Evolutionary conservation across 495 filamentous ascomycete genomes (phyloP).

Genomic region (Xylaria flabelliformis): DNA sequence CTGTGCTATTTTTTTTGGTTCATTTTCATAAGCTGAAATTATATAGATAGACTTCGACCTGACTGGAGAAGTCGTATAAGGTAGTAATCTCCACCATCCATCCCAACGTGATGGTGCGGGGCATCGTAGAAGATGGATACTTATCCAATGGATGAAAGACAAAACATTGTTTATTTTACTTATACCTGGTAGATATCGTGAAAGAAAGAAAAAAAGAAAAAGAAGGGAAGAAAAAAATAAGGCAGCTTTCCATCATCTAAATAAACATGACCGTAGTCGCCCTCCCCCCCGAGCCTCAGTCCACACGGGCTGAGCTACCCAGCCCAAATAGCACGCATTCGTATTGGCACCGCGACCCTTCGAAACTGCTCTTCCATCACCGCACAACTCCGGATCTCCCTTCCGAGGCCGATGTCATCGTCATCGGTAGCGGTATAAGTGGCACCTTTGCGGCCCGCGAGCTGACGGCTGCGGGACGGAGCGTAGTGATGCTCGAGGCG

Average conservation of each 20-base stretch:
- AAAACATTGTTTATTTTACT: not conserved
- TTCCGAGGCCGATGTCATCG: constrained; percentile 63
- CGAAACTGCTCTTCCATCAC: constrained; percentile 61
- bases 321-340: constrained; percentile 64
- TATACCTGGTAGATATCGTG: not conserved
- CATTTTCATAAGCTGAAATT: not conserved
- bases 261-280: not conserved
- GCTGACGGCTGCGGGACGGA: constrained; percentile 44
- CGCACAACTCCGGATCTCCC: constrained; percentile 67
- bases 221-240: no score
- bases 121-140: not conserved
- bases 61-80: constrained; percentile 10
- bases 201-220: no score
- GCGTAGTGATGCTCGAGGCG: constrained; percentile 76
- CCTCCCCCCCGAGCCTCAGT: not conserved
- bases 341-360: constrained; percentile 74
- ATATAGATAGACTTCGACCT: not conserved
- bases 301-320: constrained; percentile 47
- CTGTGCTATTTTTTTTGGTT: no score
- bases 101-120: constrained; percentile 6
- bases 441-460: constrained; percentile 68
- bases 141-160: not conserved
- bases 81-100: constrained; percentile 6
- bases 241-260: no score
- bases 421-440: constrained; percentile 75